phyloP scores from a whole-genome alignment of 1,139 yeast species.

The Wickerhamomyces sp. region DNA sequence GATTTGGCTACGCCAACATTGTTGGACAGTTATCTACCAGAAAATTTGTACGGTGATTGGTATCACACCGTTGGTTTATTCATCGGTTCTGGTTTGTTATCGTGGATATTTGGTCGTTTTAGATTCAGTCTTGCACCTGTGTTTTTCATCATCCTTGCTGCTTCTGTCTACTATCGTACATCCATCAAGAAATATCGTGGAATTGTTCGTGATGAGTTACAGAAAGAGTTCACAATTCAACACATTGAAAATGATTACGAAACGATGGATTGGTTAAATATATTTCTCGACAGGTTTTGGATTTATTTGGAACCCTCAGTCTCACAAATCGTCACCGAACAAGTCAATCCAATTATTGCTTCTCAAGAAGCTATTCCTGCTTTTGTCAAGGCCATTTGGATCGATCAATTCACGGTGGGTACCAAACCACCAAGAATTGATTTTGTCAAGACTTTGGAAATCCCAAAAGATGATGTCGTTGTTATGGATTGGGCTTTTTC shows the following conservation, averaged over 20 bases:
- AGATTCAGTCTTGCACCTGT: constrained; percentile 77
- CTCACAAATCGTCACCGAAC: constrained; percentile 78
- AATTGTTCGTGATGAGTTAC: constrained; percentile 68
- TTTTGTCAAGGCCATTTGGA: constrained; percentile 75
- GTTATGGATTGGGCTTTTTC: constrained; percentile 96
- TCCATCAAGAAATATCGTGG: constrained; percentile 78
- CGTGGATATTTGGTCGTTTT: constrained; percentile 78
- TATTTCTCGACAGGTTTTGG: constrained; percentile 88
- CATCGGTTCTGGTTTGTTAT: constrained; percentile 57
- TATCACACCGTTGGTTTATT: constrained; percentile 78
- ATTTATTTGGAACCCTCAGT: constrained; percentile 84
- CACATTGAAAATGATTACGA: constrained; percentile 85
- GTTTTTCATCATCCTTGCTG: constrained; percentile 57
- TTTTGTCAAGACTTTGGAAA: constrained; percentile 78
- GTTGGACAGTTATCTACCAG: constrained; percentile 68
- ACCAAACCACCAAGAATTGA: constrained; percentile 94
- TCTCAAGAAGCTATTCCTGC: constrained; percentile 71
- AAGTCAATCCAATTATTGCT: constrained; percentile 78
- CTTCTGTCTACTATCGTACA: constrained; percentile 71
- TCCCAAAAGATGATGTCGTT: constrained; percentile 84
- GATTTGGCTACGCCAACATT: constrained; percentile 64
- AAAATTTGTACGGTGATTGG: constrained; percentile 86
- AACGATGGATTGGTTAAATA: constrained; percentile 91
- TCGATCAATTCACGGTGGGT: constrained; percentile 86
- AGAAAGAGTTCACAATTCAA: constrained; percentile 77